Base-by-base conservation (phyloP, 2,329 filamentous ascomycete species). In the Diplodia intermedia region DNA sequence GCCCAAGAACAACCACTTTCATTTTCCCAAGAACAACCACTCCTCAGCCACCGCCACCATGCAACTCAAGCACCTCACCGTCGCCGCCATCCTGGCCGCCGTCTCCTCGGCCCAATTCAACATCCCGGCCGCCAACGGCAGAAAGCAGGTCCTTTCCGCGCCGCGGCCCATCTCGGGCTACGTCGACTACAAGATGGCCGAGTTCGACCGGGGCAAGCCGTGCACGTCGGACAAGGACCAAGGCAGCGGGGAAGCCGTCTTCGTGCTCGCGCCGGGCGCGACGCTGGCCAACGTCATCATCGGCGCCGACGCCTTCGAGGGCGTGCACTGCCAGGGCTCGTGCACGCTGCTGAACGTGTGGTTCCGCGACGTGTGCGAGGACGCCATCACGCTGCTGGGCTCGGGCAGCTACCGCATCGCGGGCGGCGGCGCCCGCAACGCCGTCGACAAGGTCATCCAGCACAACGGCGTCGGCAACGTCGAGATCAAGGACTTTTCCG, bases 271-370 rank as follows among this genome's bases (percentile, higher is more conserved):
- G 73, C 76, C 81, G 60, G 84, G 84, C 33, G 85, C 81, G 26
- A 84, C 82, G 23, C 77, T 87, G 49, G 82, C 80, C 72, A 86
- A 86, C 73, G 84, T 81, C 75, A 86, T 86, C 76, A 86, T 86
- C 68, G 84, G 85, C 26, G 78, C 79, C 56, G 80, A 82, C 69
- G 80, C 85, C 72, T 79, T 81, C 33, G 84, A 85, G 74, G 84
- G 81, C 69, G 80, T 86, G 36, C 83, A 86, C 77, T 86, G 84
- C 76, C 68, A 83, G 82, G 83, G 82, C 36, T 76, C 79, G 47
- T 85, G 83, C 76, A 83, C 80, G 23, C 75, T 84, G 43, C 78
- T 79, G 62, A 81, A 81, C 71, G 80, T 82, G 67, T 82, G 80
- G 79, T 83, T 78, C 76, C 73, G 75, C 31, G 77, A 77, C 56